A percentile compares a stretch with the other conserved stretches of the same genome.
These are phyloP conservation scores for Stephania yunnanensis DNA, from an alignment of 164 flowering plant species.

Conservation along the genomic window DNA sequence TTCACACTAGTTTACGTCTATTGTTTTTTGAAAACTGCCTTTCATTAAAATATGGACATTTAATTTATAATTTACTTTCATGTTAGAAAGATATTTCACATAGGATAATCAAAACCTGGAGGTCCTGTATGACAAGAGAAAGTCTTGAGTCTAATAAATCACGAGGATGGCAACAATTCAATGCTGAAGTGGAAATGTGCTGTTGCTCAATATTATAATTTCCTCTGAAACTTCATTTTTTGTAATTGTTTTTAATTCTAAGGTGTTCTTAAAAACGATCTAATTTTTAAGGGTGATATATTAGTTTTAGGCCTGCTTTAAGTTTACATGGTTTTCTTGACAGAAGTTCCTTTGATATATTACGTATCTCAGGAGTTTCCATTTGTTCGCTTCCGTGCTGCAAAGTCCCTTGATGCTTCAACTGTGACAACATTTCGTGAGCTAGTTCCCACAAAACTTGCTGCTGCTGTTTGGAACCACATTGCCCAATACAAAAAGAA, in stretches of 20 bases:
- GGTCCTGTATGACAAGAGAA: not conserved
- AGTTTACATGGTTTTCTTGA: not conserved
- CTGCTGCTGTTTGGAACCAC: slow-evolving; percentile 80
- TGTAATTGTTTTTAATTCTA: not conserved
- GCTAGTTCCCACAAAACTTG: slow-evolving; percentile 82
- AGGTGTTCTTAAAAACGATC: too few relatives aligned
- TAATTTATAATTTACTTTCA: not conserved
- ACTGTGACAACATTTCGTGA: slow-evolving; percentile 75
- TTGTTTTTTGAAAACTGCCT: too few relatives aligned
- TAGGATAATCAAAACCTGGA: not conserved
- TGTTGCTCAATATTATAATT: not conserved
- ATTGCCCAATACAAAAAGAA: slow-evolving; percentile 61
- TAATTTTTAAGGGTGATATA: not conserved
- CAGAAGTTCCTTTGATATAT: not conserved
- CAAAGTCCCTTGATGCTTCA: slow-evolving; percentile 62
- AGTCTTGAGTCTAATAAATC: not conserved
- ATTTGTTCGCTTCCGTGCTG: slow-evolving; percentile 77
- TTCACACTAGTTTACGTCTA: not conserved
- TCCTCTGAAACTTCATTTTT: not conserved
- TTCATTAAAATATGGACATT: not conserved
- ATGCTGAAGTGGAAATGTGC: not conserved
- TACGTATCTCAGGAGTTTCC: slow-evolving; percentile 71
- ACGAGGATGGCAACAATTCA: not conserved
- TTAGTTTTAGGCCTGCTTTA: not conserved
- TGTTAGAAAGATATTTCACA: not conserved